Percentiles rank a stretch among this genome's conserved stretches.
Conservation (phyloP, 805 yeast species). For the Candida argentea region DNA sequence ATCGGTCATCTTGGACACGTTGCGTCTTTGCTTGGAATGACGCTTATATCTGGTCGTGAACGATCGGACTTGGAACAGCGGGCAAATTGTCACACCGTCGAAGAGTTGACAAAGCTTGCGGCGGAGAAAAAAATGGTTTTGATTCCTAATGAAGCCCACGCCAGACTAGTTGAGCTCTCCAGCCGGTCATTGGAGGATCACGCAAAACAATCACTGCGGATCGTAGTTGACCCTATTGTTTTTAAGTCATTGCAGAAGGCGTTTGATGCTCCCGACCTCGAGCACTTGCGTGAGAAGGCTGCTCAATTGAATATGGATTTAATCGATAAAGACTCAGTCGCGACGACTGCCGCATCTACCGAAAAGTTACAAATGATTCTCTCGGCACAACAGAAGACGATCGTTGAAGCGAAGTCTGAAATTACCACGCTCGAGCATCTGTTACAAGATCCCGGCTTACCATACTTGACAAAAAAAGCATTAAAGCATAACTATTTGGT, state of each 20-base stretch:
- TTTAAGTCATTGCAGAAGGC: neutral
- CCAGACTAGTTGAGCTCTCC: constrained; percentile 1
- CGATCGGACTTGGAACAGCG: constrained; percentile 1
- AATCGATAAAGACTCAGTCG: neutral
- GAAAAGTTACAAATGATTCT: neutral
- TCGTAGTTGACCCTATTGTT: constrained; percentile 1
- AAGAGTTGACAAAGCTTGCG: constrained; percentile 7
- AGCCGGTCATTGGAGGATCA: constrained; percentile 7
- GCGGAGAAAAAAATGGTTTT: constrained; percentile 3
- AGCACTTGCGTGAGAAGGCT: constrained; percentile 4
- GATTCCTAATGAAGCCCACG: constrained; percentile 3
- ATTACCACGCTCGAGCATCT: constrained; percentile 10
- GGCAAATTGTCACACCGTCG: constrained; percentile 8
- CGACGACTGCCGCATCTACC: neutral
- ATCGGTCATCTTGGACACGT: constrained; percentile 4
- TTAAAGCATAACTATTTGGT: constrained; percentile 4
- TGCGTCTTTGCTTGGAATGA: constrained; percentile 5
- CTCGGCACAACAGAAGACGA: too few relatives aligned
- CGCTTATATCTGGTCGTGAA: constrained; percentile 2
- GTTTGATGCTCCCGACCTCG: constrained; percentile 2
- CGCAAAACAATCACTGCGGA: constrained; percentile 5
- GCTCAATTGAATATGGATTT: neutral
- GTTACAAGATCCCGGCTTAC: constrained; percentile 12
- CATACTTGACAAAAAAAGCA: constrained; percentile 9
- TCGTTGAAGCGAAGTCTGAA: constrained; percentile 7